Evolutionary conservation across 2,329 filamentous ascomycete species (phyloP).

Genomic region (Botrytis tulipae): DNA sequence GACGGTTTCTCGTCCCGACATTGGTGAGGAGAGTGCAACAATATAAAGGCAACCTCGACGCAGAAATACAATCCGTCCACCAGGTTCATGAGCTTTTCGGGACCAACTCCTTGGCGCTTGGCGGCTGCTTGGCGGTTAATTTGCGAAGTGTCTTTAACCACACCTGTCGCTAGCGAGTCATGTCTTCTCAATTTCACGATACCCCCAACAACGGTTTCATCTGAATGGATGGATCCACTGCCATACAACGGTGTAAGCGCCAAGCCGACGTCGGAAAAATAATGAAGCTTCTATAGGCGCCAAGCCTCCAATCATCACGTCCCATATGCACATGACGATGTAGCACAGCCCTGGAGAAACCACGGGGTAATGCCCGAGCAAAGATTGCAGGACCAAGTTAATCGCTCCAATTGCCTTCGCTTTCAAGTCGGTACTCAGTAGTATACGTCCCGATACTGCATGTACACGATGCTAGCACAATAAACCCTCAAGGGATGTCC

Average conservation of each 20-base stretch:
- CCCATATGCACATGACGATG: background rate
- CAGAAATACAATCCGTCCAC: constrained; percentile 5
- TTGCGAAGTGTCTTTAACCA: background rate
- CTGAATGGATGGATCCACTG: background rate
- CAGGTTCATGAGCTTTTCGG: background rate
- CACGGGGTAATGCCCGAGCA: background rate
- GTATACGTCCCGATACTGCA: background rate
- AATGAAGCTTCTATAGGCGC: background rate
- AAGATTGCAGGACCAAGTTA: background rate
- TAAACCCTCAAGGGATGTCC: background rate
- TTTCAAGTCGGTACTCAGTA: background rate
- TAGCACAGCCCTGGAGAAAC: background rate
- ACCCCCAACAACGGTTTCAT: background rate
- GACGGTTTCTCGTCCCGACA: background rate
- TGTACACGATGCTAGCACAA: background rate
- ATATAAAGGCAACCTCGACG: background rate
- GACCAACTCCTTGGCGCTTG: background rate
- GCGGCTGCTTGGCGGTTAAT: background rate
- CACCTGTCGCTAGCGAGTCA: background rate
- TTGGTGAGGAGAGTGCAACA: background rate
- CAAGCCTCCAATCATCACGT: background rate
- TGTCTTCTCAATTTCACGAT: too few relatives aligned
- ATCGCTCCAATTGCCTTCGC: background rate
- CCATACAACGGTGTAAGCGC: background rate
- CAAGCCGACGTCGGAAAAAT: background rate